Evolutionary conservation across 2,329 filamentous ascomycete species (phyloP), one percentile per base, ranked within the genome.

Genomic region (Aspergillus terreus): DNA sequence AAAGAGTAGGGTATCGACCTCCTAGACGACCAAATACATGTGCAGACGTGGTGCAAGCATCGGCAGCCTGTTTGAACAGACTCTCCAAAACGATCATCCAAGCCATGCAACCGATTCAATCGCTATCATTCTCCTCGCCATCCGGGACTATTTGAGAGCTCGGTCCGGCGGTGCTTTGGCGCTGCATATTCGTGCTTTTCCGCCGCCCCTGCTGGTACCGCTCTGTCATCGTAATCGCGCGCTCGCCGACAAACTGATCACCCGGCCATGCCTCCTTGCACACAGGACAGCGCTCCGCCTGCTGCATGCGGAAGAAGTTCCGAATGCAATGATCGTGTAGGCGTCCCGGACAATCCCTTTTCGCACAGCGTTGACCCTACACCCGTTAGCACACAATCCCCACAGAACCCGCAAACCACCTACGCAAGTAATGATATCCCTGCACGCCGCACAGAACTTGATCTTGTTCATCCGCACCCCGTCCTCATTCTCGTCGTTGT

Each of bases 371-470:
- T 77, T 91, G 82, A 0, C 92, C 91, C 77, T 80, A 40, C 36
- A 33, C 11, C 6, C 23, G 36, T 19, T 19, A 32, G 19, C 44
- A 35, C 6, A n/a, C 6, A 17, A 17, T 9, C 4, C 5, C 14
- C 10, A 46, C 11, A 23, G 14, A 35, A n/a, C 14, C 7, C 32
- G 2, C 19, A 25, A 1, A 44, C 46, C 32, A 69, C 73, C 58
- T 64, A 80, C 81, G 57, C 87, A 76, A 0, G 92, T 99, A 38
- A 97, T 83, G 55, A 97, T 87, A 58, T 96, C 91, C 69, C 84
- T 88, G 71, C 94, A 99, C 0, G 89, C 91, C 64, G 87, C 82
- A 68, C 94, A 99, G 56, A 85, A 83, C 73, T 94, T 95, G 67
- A 99, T 88, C 56, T 84, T 83, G 65, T 90, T 81, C 77, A 81